Evolutionary conservation across 2,329 filamentous ascomycete species (phyloP), one percentile per base, ranked within the genome.

Genomic region (Aspergillus aculeatus): DNA sequence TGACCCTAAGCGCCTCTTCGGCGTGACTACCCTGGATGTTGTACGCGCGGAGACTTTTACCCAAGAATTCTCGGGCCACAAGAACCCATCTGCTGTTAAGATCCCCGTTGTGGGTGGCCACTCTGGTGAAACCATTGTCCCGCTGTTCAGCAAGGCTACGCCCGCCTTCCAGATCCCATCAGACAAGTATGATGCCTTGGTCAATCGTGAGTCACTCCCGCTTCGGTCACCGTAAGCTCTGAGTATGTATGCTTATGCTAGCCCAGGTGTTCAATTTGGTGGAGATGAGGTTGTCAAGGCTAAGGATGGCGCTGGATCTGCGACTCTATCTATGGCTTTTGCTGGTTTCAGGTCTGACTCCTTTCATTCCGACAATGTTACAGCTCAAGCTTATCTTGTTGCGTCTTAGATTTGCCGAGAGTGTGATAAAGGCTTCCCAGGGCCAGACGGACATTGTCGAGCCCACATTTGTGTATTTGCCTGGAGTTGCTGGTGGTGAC

Each of bases 21-120:
- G 95, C 85, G 95, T 99, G 76, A 99, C 95, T 75, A 98, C 95
- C 53, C 89, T 99, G 70, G 95, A 99, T 79, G 93, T 99, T 72
- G 95, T 99, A 75, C 94, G 95, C 77, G 92, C 95, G 69, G 92
- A 97, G 85, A 97, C 93, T 67, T 99, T 99, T 77, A 91, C 96
- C 62, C 90, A 92, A 71, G 88, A 91, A 73, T 89, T 96, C 73
- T 85, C 85, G 63, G 92, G 93, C 80, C 87, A 90, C 81, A 86
- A 88, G 76, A 88, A 94, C 77, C 91, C 93, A 61, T 85, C 89
- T 72, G 89, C 93, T 78, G 85, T 92, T 68, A 91, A 83, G 68
- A 90, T 99, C 66, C 93, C 94, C 68, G 95, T 99, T 71, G 87
- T 99, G 74, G 95, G 95, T 74, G 95, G 95, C 64, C 95, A 99